A percentile compares a stretch with the other conserved stretches of the same genome.
These are phyloP conservation scores for Pilasporangium apinafurcum DNA, from an alignment of 352 stramenopile genomes.

Conservation along the genomic window DNA sequence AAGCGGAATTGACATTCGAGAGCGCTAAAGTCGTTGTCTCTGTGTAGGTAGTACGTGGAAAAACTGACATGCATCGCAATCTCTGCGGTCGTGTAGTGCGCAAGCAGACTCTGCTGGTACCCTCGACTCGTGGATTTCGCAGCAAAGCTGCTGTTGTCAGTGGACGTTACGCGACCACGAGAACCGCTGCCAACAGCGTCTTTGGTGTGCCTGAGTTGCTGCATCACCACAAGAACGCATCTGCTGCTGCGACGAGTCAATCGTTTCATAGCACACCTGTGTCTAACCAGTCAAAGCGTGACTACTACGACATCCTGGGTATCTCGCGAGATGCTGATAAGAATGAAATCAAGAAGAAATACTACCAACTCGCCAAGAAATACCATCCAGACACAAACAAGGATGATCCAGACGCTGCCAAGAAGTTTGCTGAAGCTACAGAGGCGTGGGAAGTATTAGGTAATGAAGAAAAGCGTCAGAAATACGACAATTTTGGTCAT, in stretches of 20 bases:
- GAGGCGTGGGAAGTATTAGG: slow-evolving; percentile 93
- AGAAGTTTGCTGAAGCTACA: slow-evolving; percentile 92
- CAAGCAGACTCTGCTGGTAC: slow-evolving; percentile 8
- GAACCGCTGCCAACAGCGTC: slow-evolving; percentile 1
- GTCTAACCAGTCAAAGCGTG: slow-evolving; percentile 69
- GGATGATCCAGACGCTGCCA: slow-evolving; percentile 79
- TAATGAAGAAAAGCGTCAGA: slow-evolving; percentile 90
- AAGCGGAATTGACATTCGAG: not conserved
- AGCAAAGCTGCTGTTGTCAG: no score
- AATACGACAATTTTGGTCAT: slow-evolving; percentile 94
- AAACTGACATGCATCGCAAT: slow-evolving; percentile 6
- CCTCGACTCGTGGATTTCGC: slow-evolving; percentile 2
- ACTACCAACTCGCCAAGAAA: slow-evolving; percentile 95
- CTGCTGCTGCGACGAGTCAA: slow-evolving; percentile 4
- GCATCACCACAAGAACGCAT: not conserved
- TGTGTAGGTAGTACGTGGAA: not conserved
- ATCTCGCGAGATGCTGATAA: slow-evolving; percentile 87
- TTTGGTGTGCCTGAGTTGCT: not conserved
- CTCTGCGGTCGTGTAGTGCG: slow-evolving; percentile 2
- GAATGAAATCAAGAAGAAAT: slow-evolving; percentile 97
- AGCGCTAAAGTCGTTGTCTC: not conserved
- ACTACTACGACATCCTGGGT: slow-evolving; percentile 97
- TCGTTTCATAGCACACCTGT: slow-evolving; percentile 66
- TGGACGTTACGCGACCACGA: slow-evolving; percentile 1
- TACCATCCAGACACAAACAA: slow-evolving; percentile 99